These are phyloP conservation scores for Microbotryum lychnidis-dioicae DNA, from an alignment of 1,284 basidiomycete genomes.

Conservation along the genomic window DNA sequence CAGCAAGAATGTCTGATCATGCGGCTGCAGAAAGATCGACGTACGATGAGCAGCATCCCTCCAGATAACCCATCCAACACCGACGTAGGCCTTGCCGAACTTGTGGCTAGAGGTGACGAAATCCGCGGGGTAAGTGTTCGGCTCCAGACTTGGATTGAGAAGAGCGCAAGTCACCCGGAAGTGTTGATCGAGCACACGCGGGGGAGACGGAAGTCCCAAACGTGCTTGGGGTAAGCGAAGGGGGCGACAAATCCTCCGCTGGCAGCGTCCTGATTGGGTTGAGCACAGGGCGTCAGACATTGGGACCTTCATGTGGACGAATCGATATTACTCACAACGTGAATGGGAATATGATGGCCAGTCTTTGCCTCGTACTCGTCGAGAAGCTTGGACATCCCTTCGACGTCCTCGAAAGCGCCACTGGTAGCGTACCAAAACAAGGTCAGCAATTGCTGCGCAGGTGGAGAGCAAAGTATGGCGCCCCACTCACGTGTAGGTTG, in stretches of 20 bases:
- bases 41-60: slow-evolving; percentile 49
- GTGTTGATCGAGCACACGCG: slow-evolving; percentile 79
- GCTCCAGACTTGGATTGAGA: not conserved
- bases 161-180: slow-evolving; percentile 16
- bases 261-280: slow-evolving; percentile 52
- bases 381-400: slow-evolving; percentile 72
- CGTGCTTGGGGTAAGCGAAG: slow-evolving; percentile 53
- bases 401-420: slow-evolving; percentile 84
- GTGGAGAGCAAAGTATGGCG: not conserved
- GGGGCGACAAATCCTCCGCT: slow-evolving; percentile 63
- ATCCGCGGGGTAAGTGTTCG: no score
- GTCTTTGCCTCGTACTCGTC: slow-evolving; percentile 79
- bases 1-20: not conserved
- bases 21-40: not conserved
- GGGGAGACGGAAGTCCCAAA: slow-evolving; percentile 79
- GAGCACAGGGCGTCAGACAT: no score
- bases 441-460: not conserved
- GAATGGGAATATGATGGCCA: slow-evolving; percentile 56
- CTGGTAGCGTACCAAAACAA: no score
- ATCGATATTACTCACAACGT: slow-evolving; percentile 45
- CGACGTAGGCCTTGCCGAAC: slow-evolving; percentile 77
- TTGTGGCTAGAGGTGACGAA: slow-evolving; percentile 65
- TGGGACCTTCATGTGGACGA: not conserved
- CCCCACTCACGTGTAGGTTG: slow-evolving; percentile 60
- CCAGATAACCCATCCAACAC: slow-evolving; percentile 84